These are phyloP conservation scores for Cornus suecica DNA, from an alignment of 148 eudicot species.

Conservation along the genomic window DNA sequence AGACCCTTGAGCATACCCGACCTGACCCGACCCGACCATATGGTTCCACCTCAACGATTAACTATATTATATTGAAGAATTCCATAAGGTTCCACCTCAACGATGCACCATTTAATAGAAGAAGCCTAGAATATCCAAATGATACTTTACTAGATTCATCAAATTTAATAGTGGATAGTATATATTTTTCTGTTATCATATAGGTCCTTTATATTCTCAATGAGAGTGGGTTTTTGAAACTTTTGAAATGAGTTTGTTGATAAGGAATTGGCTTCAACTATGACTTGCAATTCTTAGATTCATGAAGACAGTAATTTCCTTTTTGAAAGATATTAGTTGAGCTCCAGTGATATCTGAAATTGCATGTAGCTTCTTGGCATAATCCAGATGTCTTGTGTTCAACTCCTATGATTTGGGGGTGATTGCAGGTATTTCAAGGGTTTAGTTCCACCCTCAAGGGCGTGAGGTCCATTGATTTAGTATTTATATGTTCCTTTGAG, in stretches of 20 bases:
- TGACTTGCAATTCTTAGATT: background rate
- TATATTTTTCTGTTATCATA: background rate
- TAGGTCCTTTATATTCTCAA: background rate
- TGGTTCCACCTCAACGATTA: no score
- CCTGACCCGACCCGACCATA: no score
- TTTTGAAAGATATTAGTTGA: no score
- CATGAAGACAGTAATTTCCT: background rate
- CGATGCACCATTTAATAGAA: background rate
- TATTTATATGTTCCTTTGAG: no score
- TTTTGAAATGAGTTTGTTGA: background rate
- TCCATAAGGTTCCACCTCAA: background rate
- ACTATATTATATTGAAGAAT: background rate
- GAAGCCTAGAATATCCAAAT: background rate
- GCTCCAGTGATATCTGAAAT: no score
- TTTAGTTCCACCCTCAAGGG: no score
- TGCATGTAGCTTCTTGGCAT: no score
- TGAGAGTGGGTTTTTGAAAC: background rate
- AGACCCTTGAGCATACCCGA: no score
- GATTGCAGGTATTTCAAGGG: no score
- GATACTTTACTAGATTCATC: background rate
- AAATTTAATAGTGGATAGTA: background rate
- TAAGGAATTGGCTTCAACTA: background rate
- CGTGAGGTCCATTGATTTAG: no score
- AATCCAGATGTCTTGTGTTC: no score
- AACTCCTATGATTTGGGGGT: no score